These are phyloP conservation scores for Paramecium caudatum DNA, from an alignment of 73 alveolate genomes.

Conservation along the genomic window DNA sequence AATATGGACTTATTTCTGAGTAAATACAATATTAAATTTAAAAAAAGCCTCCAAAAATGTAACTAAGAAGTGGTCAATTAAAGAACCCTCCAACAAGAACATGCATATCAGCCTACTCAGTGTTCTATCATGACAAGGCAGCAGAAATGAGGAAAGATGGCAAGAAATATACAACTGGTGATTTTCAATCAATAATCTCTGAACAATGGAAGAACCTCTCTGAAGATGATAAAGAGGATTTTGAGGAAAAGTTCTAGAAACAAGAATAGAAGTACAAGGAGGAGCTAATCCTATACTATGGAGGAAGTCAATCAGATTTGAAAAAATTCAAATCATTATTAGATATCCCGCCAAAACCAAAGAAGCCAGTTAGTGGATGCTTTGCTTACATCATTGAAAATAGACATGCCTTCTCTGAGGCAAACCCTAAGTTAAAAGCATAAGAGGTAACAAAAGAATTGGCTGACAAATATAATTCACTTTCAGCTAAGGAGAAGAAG, in stretches of 20 bases:
- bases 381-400: not conserved
- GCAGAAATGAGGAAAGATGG: conserved; percentile 20
- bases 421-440: not conserved
- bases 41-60: conserved; percentile 36
- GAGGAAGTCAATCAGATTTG: conserved; percentile 17
- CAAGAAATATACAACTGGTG: not conserved
- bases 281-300: conserved; percentile 34
- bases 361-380: conserved; percentile 46
- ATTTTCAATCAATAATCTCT: not conserved
- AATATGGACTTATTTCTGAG: no score
- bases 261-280: conserved; percentile 7
- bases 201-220: conserved; percentile 6
- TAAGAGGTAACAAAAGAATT: not conserved
- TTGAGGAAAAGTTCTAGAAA: not conserved
- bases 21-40: conserved; percentile 4
- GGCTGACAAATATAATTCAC: conserved; percentile 18
- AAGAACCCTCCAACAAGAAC: conserved; percentile 46
- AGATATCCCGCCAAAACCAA: conserved; percentile 37
- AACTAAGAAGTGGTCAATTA: conserved; percentile 38
- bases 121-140: not conserved
- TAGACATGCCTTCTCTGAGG: not conserved
- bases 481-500: not conserved
- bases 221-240: not conserved
- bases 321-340: not conserved
- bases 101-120: not conserved